phyloP scores from a whole-genome alignment of 139 green algal genomes.

The Pycnococcus provasolii region DNA sequence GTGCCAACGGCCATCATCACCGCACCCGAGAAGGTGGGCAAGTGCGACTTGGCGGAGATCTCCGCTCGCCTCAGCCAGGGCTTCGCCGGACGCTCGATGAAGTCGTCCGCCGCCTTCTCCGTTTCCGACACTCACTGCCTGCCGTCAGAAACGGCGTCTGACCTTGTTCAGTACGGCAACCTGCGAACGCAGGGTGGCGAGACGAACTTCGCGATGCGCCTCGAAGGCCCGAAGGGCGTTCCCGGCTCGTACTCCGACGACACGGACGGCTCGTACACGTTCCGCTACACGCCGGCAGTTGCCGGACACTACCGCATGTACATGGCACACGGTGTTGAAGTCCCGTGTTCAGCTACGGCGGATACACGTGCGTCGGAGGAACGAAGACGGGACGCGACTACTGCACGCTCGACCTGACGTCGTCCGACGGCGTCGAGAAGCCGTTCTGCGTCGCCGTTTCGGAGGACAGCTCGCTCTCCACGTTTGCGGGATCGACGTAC shows the following conservation, averaged over 20 bases:
- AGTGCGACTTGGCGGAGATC: too few relatives aligned
- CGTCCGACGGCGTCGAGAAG: neutral
- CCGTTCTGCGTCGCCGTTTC: slow-evolving; percentile 12
- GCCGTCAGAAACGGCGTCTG: too few relatives aligned
- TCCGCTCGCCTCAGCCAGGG: too few relatives aligned
- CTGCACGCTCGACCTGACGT: slow-evolving; percentile 8
- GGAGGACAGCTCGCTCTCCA: slow-evolving; percentile 11
- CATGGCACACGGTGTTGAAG: neutral
- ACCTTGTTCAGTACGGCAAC: too few relatives aligned
- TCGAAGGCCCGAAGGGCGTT: slow-evolving; percentile 15
- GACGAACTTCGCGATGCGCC: slow-evolving; percentile 1
- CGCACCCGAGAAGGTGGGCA: too few relatives aligned
- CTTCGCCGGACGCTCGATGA: too few relatives aligned
- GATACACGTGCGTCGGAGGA: slow-evolving; percentile 13
- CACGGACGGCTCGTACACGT: slow-evolving; percentile 21
- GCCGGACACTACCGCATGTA: slow-evolving; percentile 15
- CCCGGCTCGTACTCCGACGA: slow-evolving; percentile 1
- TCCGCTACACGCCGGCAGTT: slow-evolving; percentile 17
- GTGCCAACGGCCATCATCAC: too few relatives aligned
- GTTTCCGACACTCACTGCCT: too few relatives aligned
- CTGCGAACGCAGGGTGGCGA: too few relatives aligned
- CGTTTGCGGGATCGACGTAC: too few relatives aligned
- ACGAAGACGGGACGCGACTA: neutral
- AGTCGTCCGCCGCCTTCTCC: too few relatives aligned
- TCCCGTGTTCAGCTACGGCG: slow-evolving; percentile 19